Base-by-base conservation (phyloP, 2,329 filamentous ascomycete species). In the Colletotrichum salicis region DNA sequence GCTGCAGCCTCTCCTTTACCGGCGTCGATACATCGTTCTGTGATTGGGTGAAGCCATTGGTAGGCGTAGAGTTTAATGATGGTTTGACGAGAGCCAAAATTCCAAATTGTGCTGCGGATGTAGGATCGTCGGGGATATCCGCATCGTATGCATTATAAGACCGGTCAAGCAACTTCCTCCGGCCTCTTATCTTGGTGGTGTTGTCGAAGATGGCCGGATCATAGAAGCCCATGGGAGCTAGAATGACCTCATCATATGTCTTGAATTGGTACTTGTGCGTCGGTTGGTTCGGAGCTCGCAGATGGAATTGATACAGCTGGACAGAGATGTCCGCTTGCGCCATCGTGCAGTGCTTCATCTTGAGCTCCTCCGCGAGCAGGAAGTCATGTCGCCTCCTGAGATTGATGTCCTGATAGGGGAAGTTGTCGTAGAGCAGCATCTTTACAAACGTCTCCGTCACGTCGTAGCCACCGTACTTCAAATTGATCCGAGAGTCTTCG, bases 351-450 rank as follows among this genome's bases (percentile, higher is more conserved):
- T 94, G 92, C 79, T 95, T 97, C 76, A 93, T 93, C 85, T 99
- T 99, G 71, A 99, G 86, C 84, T 99, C 96, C 81, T 99, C 96
- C 1, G 96, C 96, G 29, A 99, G 87, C 48, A 98, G 83, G 76
- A 96, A 98, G 80, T 99, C 96, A 78, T 98, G 97, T 59, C 96
- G 90, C 65, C 95, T 89, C 80, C 91, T 92, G 33, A 99, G 86
- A 79, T 99, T 97, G 83, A 99, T 97, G 24, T 98, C 95, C 59
- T 93, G 89, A 80, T 99, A 99, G 5, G 97, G 96, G 77, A 99
- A 98, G 77, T 96, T 93, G 80, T 98, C 95, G 82, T 93, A 95
- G 2, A 99, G 89, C 93, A 98, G 95, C 96, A 98, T 98, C 83
- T 96, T 97, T 80, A 97, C 88, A 78, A 99, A 98, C 0, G 94